Evolutionary conservation across 2,329 filamentous ascomycete genomes (phyloP), one percentile per base, ranked within the genome.

Genomic region (Coleophoma crateriformis): DNA sequence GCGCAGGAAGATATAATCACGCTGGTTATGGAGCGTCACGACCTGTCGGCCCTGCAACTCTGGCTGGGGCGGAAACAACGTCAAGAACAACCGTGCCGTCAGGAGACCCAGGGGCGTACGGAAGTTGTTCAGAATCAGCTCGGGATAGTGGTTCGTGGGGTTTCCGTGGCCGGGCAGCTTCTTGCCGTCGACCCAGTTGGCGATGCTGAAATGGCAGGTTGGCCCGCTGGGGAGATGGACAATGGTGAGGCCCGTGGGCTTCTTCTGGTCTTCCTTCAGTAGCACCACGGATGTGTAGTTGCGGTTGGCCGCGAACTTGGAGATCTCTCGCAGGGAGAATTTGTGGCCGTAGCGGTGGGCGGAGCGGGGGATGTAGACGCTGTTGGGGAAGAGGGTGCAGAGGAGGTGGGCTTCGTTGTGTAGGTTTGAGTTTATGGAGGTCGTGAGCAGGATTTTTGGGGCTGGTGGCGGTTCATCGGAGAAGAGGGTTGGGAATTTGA

Each of bases 1-100:
- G 5, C 94, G 79, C 46, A 97, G 78, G 67, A 99, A 99, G 60
- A 97, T 94, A 68, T 92, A 97, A 68, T 97, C 92, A 55, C 92
- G 85, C 73, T 96, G 91, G 61, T 96, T 96, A 69, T 96, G 90
- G 47, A 96, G 71, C 1, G 92, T 96, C 8, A 96, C 83, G 1
- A 96, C 91, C 63, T 96, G 91, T 20, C 92, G 77, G 4, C 92
- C 92, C 58, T 87, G 78, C 6, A 97, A 74, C 61, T 97, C 89
- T 0, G 94, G 92, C 40, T 82, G 80, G 0, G 85, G 80, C 0
- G 92, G 94, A 68, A 90, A 94, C 27, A 95, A 69, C 0, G 79
- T 82, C 55, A 86, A 80, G 72, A 99, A 94, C 1, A 96, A 74
- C 61, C 90, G 85, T 8, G 91, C 92, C 0, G 91, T 90, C 37